These are phyloP conservation scores for Penicillium bialowiezense DNA, from an alignment of 495 filamentous ascomycete genomes.

Conservation along the genomic window DNA sequence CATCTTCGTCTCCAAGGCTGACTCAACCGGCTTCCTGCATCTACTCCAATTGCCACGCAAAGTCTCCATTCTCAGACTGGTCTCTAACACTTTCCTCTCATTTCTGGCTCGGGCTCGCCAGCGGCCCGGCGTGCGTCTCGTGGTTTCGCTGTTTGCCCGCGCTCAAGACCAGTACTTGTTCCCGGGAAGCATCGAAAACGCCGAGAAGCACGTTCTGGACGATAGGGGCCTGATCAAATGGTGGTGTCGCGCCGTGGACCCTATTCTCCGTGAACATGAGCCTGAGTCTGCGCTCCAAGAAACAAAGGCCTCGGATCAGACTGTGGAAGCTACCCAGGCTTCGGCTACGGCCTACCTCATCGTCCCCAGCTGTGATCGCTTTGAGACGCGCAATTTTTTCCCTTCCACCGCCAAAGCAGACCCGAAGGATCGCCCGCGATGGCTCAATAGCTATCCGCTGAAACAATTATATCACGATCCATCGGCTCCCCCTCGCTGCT, in stretches of 20 bases:
- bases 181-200: constrained; percentile 82
- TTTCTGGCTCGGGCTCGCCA: constrained; percentile 67
- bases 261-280: constrained; percentile 54
- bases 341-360: constrained; percentile 70
- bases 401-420: constrained; percentile 43
- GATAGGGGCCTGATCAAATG: constrained; percentile 86
- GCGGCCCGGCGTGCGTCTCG: constrained; percentile 64
- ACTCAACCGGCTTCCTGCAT: constrained; percentile 86
- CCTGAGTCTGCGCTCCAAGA: constrained; percentile 38
- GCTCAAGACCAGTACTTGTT: constrained; percentile 95
- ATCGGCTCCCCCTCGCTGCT: constrained; percentile 69
- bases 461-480: constrained; percentile 54
- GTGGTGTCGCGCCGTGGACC: constrained; percentile 90
- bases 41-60: constrained; percentile 58
- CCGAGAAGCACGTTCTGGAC: constrained; percentile 86
- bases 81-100: constrained; percentile 71
- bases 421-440: constrained; percentile 44
- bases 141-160: constrained; percentile 89
- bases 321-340: constrained; percentile 33
- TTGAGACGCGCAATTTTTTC: constrained; percentile 67
- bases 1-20: constrained; percentile 94
- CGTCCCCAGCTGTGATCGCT: constrained; percentile 77
- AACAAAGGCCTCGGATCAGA: constrained; percentile 41
- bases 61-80: constrained; percentile 68
- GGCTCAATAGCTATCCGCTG: constrained; percentile 61